Percentiles rank a stretch among this genome's conserved stretches.
Conservation (phyloP, 768 basidiomycete species). For the Lactarius hengduanensis region DNA sequence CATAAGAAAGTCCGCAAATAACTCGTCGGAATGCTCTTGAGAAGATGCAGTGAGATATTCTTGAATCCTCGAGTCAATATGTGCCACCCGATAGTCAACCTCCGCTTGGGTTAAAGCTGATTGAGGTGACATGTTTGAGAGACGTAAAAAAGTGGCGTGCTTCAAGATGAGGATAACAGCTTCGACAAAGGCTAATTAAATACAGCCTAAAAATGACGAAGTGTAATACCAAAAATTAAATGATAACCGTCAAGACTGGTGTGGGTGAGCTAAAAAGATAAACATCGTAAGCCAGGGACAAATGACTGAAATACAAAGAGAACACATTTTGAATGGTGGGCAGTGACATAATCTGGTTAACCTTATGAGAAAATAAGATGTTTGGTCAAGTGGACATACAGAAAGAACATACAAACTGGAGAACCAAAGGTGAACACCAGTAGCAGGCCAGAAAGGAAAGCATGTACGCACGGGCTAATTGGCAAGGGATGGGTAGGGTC, state of each 20-base stretch:
- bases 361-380: neutral
- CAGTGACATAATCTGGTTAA: neutral
- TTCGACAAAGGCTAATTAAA: neutral
- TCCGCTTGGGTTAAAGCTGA: too few species aligned
- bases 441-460: neutral
- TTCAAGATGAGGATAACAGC: neutral
- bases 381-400: neutral
- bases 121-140: too few species aligned
- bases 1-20: too few species aligned
- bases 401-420: neutral
- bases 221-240: neutral
- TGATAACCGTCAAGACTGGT: neutral
- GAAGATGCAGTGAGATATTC: too few species aligned
- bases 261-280: too few species aligned
- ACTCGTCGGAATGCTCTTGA: too few species aligned
- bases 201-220: neutral
- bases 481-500: neutral
- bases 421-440: neutral
- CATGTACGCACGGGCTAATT: neutral
- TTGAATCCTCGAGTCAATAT: too few species aligned
- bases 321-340: too few species aligned
- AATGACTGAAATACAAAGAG: too few species aligned
- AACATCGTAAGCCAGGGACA: too few species aligned
- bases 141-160: too few species aligned
- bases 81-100: too few species aligned